Evolutionary conservation across 2,329 filamentous ascomycete species (phyloP).

Genomic region (Didymella keratinophila): DNA sequence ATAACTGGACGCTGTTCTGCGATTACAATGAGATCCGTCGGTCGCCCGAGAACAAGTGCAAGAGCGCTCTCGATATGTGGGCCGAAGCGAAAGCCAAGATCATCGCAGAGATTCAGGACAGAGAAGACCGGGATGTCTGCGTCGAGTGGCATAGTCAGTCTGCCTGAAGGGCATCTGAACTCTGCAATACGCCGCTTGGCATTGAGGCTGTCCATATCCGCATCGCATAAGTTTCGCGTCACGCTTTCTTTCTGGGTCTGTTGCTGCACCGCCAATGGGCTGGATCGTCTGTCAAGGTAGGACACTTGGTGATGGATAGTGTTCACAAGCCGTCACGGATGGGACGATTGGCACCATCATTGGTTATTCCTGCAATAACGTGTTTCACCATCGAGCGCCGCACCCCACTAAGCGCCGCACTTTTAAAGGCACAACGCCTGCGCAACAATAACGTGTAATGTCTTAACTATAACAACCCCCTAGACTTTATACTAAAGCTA

Average conservation of each 20-base stretch:
- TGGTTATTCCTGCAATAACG: too few species aligned
- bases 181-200: not conserved
- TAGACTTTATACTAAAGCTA: too few species aligned
- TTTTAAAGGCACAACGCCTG: too few species aligned
- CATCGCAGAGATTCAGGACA: constrained; percentile 10
- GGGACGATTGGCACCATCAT: too few species aligned
- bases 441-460: too few species aligned
- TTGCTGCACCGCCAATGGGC: not conserved
- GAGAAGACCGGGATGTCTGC: constrained; percentile 12
- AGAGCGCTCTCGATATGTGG: not conserved
- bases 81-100: constrained; percentile 13
- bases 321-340: too few species aligned
- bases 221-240: too few species aligned
- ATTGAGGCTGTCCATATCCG: not conserved
- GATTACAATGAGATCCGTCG: not conserved
- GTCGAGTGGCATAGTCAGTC: constrained; percentile 1
- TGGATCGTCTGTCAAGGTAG: not conserved
- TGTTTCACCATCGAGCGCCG: too few species aligned
- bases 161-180: not conserved
- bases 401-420: too few species aligned
- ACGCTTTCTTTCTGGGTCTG: not conserved
- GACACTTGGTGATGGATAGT: not conserved
- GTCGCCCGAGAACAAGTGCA: not conserved
- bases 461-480: too few species aligned
- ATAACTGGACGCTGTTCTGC: constrained; percentile 13